phyloP scores from a whole-genome alignment of 805 yeast species.

The Saccharomycopsis sp. region DNA sequence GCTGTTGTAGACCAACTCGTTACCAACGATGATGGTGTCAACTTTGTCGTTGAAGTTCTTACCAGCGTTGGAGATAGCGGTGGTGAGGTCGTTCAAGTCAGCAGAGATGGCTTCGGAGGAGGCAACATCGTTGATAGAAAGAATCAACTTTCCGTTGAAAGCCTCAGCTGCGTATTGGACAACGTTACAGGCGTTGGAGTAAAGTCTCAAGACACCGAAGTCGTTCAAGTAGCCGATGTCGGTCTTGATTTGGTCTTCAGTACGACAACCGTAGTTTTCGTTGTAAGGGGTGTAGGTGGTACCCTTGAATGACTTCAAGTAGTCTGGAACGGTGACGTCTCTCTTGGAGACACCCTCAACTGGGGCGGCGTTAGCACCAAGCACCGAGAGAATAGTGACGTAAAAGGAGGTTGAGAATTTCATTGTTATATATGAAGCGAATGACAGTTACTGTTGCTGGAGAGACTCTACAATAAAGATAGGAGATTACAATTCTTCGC shows the following conservation, averaged over 20 bases:
- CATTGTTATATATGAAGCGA: not conserved
- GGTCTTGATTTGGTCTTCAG: constrained; percentile 37
- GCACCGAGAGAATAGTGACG: not conserved
- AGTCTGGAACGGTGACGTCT: constrained; percentile 16
- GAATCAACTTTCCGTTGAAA: constrained; percentile 43
- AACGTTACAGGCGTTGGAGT: constrained; percentile 57
- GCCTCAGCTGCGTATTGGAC: constrained; percentile 45
- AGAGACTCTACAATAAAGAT: not conserved
- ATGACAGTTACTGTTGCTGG: not conserved
- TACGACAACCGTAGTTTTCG: constrained; percentile 48
- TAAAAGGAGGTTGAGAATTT: not conserved
- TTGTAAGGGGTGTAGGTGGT: constrained; percentile 63
- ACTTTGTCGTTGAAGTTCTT: constrained; percentile 47
- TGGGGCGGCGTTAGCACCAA: constrained; percentile 3
- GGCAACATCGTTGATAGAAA: constrained; percentile 52
- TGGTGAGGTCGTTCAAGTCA: constrained; percentile 32
- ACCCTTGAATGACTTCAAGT: constrained; percentile 35
- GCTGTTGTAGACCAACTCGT: constrained; percentile 56
- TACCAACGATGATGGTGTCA: constrained; percentile 50
- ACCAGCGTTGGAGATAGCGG: constrained; percentile 36
- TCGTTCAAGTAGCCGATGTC: constrained; percentile 41
- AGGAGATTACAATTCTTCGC: too few species aligned
- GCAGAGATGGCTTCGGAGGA: constrained; percentile 24
- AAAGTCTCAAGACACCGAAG: constrained; percentile 49
- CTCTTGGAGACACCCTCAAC: constrained; percentile 5